Conservation (phyloP, 2,329 filamentous ascomycete species). For the Colletotrichum limetticola region DNA sequence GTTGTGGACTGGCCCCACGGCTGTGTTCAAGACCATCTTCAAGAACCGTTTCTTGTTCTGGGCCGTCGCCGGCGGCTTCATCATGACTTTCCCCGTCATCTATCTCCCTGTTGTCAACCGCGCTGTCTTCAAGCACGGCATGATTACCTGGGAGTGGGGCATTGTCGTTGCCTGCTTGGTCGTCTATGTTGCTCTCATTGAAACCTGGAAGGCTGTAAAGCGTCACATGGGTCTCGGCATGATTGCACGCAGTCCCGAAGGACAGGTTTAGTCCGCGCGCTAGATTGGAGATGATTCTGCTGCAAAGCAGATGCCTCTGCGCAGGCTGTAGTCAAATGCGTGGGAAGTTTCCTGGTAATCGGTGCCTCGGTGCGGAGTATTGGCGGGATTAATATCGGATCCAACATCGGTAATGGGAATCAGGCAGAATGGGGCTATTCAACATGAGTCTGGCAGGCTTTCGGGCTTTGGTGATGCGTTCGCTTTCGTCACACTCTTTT, state of each 20-base stretch:
- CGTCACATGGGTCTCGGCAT: slow-evolving; percentile 54
- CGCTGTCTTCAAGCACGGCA: slow-evolving; percentile 75
- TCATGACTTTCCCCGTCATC: slow-evolving; percentile 69
- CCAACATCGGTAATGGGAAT: slow-evolving; percentile 21
- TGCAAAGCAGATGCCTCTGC: neutral
- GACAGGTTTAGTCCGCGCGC: slow-evolving; percentile 7
- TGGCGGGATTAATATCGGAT: neutral
- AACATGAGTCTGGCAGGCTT: slow-evolving; percentile 31
- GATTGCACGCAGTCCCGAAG: neutral
- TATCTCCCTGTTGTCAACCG: slow-evolving; percentile 76
- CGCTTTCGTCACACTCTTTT: slow-evolving; percentile 20
- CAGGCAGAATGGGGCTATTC: slow-evolving; percentile 29
- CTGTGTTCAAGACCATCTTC: slow-evolving; percentile 71
- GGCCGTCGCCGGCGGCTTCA: slow-evolving; percentile 69
- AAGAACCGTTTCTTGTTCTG: slow-evolving; percentile 76
- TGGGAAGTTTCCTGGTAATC: neutral
- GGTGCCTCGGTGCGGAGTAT: neutral
- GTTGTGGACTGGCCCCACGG: slow-evolving; percentile 58
- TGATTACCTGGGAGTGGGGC: slow-evolving; percentile 78
- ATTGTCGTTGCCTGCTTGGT: slow-evolving; percentile 70
- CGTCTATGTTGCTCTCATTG: slow-evolving; percentile 71
- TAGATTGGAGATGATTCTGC: neutral
- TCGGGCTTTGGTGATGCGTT: slow-evolving; percentile 10
- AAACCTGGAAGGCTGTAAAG: slow-evolving; percentile 77
- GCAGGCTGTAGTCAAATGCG: neutral